phyloP scores from a whole-genome alignment of 169 alveolate species.

The Eimeria sp. region DNA sequence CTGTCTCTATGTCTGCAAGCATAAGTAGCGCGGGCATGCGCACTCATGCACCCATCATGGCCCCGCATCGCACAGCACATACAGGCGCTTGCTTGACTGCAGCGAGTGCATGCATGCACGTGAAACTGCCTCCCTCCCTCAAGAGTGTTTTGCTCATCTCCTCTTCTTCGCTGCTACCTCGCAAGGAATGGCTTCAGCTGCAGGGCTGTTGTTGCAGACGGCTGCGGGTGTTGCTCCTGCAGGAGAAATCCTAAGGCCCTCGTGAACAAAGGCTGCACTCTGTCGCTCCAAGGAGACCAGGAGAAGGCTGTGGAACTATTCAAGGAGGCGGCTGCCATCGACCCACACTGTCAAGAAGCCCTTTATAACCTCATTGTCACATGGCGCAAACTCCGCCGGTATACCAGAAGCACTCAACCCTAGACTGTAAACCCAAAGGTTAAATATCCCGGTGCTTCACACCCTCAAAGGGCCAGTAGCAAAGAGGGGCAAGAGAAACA shows the following conservation, averaged over 20 bases:
- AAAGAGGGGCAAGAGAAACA: not conserved
- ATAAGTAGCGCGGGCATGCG: not conserved
- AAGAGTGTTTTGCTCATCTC: not conserved
- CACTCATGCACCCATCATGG: not conserved
- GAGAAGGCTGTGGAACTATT: conserved; percentile 51
- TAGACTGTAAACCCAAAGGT: not conserved
- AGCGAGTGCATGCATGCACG: not conserved
- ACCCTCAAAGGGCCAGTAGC: too few relatives aligned
- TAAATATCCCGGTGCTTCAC: too few relatives aligned
- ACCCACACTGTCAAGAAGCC: conserved; percentile 96
- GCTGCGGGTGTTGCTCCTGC: not conserved
- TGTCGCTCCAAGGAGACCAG: conserved; percentile 87
- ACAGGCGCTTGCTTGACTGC: not conserved
- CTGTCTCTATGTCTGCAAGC: not conserved
- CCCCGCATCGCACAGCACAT: not conserved
- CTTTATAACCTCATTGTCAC: conserved; percentile 91
- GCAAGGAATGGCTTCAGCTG: not conserved
- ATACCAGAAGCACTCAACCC: not conserved
- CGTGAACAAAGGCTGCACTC: conserved; percentile 95
- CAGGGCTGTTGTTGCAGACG: too few relatives aligned
- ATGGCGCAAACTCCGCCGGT: conserved; percentile 45
- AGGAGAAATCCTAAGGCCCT: conserved; percentile 88
- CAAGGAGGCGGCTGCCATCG: conserved; percentile 93
- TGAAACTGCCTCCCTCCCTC: not conserved
- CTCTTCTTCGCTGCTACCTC: not conserved